Percentiles rank a stretch among this genome's conserved stretches.
Conservation (phyloP, 1,284 basidiomycete species). For the Pholiota adiposa region DNA sequence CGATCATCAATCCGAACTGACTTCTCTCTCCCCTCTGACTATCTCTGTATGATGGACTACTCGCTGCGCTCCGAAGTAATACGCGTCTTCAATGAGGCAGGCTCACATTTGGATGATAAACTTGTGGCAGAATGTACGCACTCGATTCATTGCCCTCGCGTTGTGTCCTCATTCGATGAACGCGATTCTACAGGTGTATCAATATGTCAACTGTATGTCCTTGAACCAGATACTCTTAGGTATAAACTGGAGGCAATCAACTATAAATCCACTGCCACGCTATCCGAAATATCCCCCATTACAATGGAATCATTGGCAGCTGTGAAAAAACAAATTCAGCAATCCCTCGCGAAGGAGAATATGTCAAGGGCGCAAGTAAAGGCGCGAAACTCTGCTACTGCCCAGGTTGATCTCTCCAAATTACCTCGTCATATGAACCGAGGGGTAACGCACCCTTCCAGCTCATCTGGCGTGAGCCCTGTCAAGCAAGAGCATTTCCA, state of each 20-base stretch:
- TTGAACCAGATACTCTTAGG: slow-evolving; percentile 58
- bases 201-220: slow-evolving; percentile 68
- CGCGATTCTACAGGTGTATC: slow-evolving; percentile 49
- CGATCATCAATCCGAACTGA: background rate
- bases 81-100: slow-evolving; percentile 21
- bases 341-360: slow-evolving; percentile 47
- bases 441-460: slow-evolving; percentile 19
- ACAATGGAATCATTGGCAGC: slow-evolving; percentile 53
- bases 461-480: slow-evolving; percentile 17
- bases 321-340: slow-evolving; percentile 58
- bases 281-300: slow-evolving; percentile 47
- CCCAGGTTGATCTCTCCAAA: slow-evolving; percentile 38
- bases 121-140: slow-evolving; percentile 54
- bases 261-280: slow-evolving; percentile 38
- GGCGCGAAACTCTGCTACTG: slow-evolving; percentile 28
- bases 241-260: slow-evolving; percentile 75
- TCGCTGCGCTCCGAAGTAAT: slow-evolving; percentile 16
- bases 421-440: slow-evolving; percentile 33
- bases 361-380: slow-evolving; percentile 39
- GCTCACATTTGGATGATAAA: slow-evolving; percentile 41
- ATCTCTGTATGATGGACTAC: slow-evolving; percentile 10
- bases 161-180: background rate
- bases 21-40: background rate
- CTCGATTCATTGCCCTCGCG: background rate
- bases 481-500: slow-evolving; percentile 41